Evolutionary conservation across 2,329 filamentous ascomycete genomes (phyloP).

Genomic region (Talaromyces funiculosus): DNA sequence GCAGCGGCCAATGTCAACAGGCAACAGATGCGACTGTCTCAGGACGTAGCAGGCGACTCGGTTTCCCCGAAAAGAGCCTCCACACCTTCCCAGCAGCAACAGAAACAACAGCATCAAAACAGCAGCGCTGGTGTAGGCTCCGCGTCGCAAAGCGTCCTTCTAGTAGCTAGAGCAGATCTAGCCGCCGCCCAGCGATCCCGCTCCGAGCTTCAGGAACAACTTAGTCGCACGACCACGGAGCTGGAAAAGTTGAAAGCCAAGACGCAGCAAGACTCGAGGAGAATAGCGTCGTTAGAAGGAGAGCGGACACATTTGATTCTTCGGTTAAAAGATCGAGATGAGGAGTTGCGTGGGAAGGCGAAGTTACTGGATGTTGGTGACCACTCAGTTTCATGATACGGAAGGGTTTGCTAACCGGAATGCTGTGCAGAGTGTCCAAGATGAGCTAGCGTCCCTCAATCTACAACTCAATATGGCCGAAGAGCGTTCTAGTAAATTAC

Average conservation of each 20-base stretch:
- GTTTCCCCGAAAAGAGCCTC: slow-evolving; percentile 24
- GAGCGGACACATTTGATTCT: slow-evolving; percentile 59
- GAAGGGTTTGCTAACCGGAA: not conserved
- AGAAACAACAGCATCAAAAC: not conserved
- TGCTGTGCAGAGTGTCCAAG: slow-evolving; percentile 65
- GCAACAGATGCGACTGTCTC: slow-evolving; percentile 17
- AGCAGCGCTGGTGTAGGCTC: not conserved
- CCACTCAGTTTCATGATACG: not conserved
- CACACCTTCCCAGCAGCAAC: slow-evolving; percentile 13
- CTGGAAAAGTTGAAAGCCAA: slow-evolving; percentile 58
- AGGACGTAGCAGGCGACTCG: slow-evolving; percentile 24
- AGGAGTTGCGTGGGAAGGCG: slow-evolving; percentile 77
- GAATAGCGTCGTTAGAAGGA: slow-evolving; percentile 56
- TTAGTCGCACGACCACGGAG: slow-evolving; percentile 59
- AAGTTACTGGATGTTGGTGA: slow-evolving; percentile 68
- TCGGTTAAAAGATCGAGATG: slow-evolving; percentile 71
- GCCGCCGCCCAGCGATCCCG: slow-evolving; percentile 71
- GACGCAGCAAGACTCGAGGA: slow-evolving; percentile 54
- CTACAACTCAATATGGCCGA: slow-evolving; percentile 84
- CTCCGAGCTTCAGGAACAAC: slow-evolving; percentile 58
- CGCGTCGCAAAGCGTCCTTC: slow-evolving; percentile 23
- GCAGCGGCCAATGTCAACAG: slow-evolving; percentile 40
- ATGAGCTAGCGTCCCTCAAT: slow-evolving; percentile 83
- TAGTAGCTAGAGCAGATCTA: slow-evolving; percentile 57
- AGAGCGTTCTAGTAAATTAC: slow-evolving; percentile 64